Conservation (phyloP, 306 rosid genomes). For the Trifolium dubium region DNA sequence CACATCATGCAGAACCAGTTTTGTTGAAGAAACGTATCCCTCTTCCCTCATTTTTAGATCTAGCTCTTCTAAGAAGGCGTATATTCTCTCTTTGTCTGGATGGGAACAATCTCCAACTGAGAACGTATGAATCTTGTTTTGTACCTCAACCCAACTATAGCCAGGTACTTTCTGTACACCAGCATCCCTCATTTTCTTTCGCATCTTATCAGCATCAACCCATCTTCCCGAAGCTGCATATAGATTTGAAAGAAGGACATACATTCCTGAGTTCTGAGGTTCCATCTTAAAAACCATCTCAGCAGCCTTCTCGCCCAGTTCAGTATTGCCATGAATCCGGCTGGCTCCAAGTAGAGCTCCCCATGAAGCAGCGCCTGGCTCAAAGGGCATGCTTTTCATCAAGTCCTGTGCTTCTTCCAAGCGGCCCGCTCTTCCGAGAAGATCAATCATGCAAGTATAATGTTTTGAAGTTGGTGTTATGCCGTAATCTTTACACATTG, state of each 20-base stretch:
- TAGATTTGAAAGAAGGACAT: slow-evolving; percentile 85
- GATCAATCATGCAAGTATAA: slow-evolving; percentile 84
- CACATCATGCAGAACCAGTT: slow-evolving; percentile 85
- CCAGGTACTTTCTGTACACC: slow-evolving; percentile 84
- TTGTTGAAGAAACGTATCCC: slow-evolving; percentile 80
- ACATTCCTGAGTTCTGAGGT: slow-evolving; percentile 86
- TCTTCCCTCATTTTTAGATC: slow-evolving; percentile 74
- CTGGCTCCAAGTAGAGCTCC: slow-evolving; percentile 87
- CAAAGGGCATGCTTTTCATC: slow-evolving; percentile 73
- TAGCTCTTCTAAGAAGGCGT: slow-evolving; percentile 74
- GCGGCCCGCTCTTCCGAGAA: slow-evolving; percentile 86
- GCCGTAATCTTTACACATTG: slow-evolving; percentile 64
- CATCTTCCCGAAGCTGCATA: slow-evolving; percentile 93
- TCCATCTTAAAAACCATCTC: slow-evolving; percentile 79
- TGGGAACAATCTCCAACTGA: slow-evolving; percentile 76
- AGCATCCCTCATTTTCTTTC: slow-evolving; percentile 70
- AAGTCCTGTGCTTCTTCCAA: slow-evolving; percentile 73
- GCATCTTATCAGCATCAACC: slow-evolving; percentile 75
- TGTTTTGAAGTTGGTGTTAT: slow-evolving; percentile 67
- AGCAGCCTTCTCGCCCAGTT: slow-evolving; percentile 84
- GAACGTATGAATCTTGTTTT: slow-evolving; percentile 74
- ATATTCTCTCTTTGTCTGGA: slow-evolving; percentile 67
- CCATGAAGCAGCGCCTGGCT: slow-evolving; percentile 86
- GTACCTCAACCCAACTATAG: slow-evolving; percentile 87
- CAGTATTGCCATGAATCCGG: slow-evolving; percentile 77